phyloP scores from a whole-genome alignment of 163 green algal species.

The Chloromonas sp. region DNA sequence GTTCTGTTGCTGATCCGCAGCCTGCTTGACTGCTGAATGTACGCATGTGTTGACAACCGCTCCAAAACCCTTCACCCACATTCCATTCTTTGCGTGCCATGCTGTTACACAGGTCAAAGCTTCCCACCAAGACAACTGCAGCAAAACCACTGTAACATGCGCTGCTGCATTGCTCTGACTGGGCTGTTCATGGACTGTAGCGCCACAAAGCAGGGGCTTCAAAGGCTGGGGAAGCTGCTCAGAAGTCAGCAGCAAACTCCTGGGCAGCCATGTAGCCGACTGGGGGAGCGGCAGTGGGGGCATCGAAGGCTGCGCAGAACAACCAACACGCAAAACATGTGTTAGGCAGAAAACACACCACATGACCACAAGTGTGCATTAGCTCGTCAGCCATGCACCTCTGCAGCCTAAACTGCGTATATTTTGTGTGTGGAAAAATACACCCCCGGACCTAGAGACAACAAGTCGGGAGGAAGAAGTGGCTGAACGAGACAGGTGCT shows the following conservation, averaged over 20 bases:
- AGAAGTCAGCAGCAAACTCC: constrained; percentile 5
- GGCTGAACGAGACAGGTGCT: background rate
- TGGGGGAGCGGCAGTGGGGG: background rate
- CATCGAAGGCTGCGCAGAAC: background rate
- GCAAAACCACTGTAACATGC: no score
- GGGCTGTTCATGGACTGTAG: no score
- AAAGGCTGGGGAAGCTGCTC: background rate
- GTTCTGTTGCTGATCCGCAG: no score
- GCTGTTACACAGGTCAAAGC: no score
- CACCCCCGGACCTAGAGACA: background rate
- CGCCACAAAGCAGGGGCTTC: no score
- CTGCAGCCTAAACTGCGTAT: background rate
- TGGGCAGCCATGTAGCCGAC: constrained; percentile 23
- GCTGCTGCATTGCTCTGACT: no score
- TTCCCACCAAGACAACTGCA: no score
- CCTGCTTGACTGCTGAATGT: no score
- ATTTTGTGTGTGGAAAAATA: no score
- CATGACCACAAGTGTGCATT: background rate
- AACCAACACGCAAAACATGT: background rate
- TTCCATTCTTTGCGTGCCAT: no score
- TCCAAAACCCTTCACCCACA: no score
- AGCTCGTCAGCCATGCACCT: background rate
- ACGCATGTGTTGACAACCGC: no score
- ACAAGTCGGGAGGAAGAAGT: background rate
- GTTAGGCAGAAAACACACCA: background rate